Evolutionary conservation across 148 eudicot genomes (phyloP).

Genomic region (Amaranthus palmeri): DNA sequence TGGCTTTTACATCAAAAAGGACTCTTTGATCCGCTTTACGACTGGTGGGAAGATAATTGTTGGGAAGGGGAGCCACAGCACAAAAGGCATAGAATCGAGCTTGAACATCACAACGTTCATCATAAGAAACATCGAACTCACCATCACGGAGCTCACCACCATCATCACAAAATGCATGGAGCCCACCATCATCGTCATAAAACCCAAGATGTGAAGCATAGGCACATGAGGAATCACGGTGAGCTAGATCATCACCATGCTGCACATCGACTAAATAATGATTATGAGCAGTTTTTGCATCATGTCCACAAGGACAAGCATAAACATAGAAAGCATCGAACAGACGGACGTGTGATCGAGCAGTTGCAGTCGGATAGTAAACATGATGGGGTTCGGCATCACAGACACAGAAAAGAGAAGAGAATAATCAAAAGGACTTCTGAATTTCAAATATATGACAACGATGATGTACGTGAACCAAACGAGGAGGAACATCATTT

Average conservation of each 20-base stretch:
- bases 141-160: slow-evolving; percentile 12
- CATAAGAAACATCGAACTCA: slow-evolving; percentile 36
- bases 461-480: slow-evolving; percentile 21
- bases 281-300: slow-evolving; percentile 51
- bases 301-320: slow-evolving; percentile 68
- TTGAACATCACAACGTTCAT: slow-evolving; percentile 24
- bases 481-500: slow-evolving; percentile 20
- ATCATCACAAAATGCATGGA: slow-evolving; percentile 30
- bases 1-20: slow-evolving; percentile 97
- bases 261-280: slow-evolving; percentile 25
- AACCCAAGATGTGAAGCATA: slow-evolving; percentile 32
- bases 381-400: slow-evolving; percentile 33
- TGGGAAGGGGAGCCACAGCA: slow-evolving; percentile 30
- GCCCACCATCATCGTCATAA: slow-evolving; percentile 28
- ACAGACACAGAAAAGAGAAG: slow-evolving; percentile 37
- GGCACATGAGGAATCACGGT: slow-evolving; percentile 28
- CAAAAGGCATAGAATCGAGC: slow-evolving; percentile 28
- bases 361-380: slow-evolving; percentile 29
- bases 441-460: slow-evolving; percentile 20
- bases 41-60: slow-evolving; percentile 88
- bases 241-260: slow-evolving; percentile 39
- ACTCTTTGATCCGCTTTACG: slow-evolving; percentile 86
- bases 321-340: slow-evolving; percentile 49
- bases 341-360: slow-evolving; percentile 14
- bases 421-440: slow-evolving; percentile 23